Conservation (phyloP, 176 grass and related monocot genomes). For the Dendrocalamus sinicus region DNA sequence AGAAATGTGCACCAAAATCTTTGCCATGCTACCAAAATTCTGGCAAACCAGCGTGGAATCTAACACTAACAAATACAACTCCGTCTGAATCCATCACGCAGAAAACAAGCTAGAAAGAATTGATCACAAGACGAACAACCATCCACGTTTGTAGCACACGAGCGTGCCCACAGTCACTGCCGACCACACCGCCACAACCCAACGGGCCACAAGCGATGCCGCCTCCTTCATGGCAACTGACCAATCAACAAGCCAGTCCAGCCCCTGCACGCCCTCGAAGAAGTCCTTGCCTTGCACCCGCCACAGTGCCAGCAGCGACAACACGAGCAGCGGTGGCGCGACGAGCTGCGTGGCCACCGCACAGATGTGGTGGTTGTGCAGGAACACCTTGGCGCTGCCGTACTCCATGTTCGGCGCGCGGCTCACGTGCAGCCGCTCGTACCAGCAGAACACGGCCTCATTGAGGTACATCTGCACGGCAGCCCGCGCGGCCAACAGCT, state of each 20-base stretch:
- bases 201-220: slow-evolving; percentile 73
- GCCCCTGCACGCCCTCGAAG: slow-evolving; percentile 51
- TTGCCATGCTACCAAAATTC: slow-evolving; percentile 46
- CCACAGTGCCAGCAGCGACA: slow-evolving; percentile 70
- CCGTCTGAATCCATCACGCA: slow-evolving; percentile 14
- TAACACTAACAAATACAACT: slow-evolving; percentile 46
- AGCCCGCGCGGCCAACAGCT: slow-evolving; percentile 71
- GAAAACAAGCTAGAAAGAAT: slow-evolving; percentile 5
- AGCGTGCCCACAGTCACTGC: slow-evolving; percentile 61
- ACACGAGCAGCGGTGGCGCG: slow-evolving; percentile 57
- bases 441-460: slow-evolving; percentile 92
- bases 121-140: slow-evolving; percentile 76
- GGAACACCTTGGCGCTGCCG: slow-evolving; percentile 90
- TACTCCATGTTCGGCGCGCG: slow-evolving; percentile 75
- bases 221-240: slow-evolving; percentile 74
- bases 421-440: slow-evolving; percentile 80
- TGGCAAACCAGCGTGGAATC: slow-evolving; percentile 12
- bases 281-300: slow-evolving; percentile 66
- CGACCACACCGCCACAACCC: slow-evolving; percentile 68
- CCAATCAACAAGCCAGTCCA: slow-evolving; percentile 56
- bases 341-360: slow-evolving; percentile 68
- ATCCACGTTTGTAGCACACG: slow-evolving; percentile 71
- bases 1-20: slow-evolving; percentile 43
- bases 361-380: slow-evolving; percentile 89
- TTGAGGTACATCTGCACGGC: slow-evolving; percentile 95